phyloP scores from a whole-genome alignment of 2,329 filamentous ascomycete genomes.

The Alternaria arbusti region DNA sequence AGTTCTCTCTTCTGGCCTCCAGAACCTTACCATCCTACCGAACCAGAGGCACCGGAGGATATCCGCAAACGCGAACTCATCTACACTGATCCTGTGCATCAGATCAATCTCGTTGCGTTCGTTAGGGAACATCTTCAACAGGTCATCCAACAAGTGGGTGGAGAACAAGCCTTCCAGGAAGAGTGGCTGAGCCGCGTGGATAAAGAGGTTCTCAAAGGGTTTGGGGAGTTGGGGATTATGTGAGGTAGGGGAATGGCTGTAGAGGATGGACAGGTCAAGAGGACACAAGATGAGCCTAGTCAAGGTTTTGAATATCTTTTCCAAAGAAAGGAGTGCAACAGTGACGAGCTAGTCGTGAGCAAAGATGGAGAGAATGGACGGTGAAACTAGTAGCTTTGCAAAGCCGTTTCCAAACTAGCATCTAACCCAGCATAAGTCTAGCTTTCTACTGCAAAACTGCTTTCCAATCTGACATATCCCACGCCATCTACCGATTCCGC shows the following conservation, averaged over 20 bases:
- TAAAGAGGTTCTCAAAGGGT: constrained; percentile 71
- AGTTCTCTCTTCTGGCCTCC: constrained; percentile 53
- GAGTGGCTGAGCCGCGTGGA: constrained; percentile 79
- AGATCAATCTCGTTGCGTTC: constrained; percentile 68
- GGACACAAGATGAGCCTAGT: neutral
- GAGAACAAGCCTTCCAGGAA: constrained; percentile 69
- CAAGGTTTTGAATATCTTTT: neutral
- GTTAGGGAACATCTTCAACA: constrained; percentile 67
- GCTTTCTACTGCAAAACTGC: neutral
- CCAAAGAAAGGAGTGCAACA: neutral
- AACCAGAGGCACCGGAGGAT: constrained; percentile 55
- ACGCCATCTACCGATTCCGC: neutral
- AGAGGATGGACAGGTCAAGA: neutral
- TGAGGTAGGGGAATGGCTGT: neutral
- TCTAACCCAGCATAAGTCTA: neutral
- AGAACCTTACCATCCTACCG: constrained; percentile 36
- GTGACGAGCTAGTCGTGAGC: neutral
- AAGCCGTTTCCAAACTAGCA: neutral
- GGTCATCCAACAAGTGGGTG: constrained; percentile 66
- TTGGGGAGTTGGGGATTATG: constrained; percentile 53
- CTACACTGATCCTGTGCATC: constrained; percentile 70
- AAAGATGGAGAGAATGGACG: neutral
- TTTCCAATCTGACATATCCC: neutral
- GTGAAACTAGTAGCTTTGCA: neutral
- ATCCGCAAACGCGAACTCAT: constrained; percentile 57